phyloP scores from a whole-genome alignment of 345 rosid genomes.

The Salix arbutifolia region DNA sequence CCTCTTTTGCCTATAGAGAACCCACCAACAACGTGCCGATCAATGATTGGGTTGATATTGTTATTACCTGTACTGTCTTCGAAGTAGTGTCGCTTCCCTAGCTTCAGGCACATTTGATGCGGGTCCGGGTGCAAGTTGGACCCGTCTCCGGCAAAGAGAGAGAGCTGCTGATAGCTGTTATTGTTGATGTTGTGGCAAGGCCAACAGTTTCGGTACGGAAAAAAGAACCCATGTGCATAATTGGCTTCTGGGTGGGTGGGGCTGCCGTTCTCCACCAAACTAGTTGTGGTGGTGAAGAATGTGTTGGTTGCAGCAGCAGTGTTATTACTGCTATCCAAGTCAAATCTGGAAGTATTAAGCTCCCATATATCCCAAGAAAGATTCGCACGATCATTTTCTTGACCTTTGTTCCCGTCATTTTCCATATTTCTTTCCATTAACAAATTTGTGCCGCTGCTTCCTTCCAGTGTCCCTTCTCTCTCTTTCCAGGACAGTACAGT shows the following conservation, averaged over 20 bases:
- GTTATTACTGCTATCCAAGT: constrained; percentile 4
- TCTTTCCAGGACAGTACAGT: constrained; percentile 3
- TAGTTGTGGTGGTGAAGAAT: background rate
- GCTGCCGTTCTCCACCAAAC: background rate
- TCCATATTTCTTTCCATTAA: constrained; percentile 24
- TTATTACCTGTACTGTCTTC: constrained; percentile 24
- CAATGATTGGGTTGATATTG: background rate
- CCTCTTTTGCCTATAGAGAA: constrained; percentile 31
- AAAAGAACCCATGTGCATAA: constrained; percentile 12
- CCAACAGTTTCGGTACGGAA: constrained; percentile 8
- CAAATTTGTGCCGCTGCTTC: background rate
- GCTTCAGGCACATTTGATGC: constrained; percentile 48
- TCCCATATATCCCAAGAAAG: constrained; percentile 28
- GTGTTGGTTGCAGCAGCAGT: background rate
- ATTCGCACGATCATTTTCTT: background rate
- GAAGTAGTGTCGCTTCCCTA: constrained; percentile 54
- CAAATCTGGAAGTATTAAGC: constrained; percentile 24
- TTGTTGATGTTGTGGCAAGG: constrained; percentile 1
- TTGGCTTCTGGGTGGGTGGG: constrained; percentile 8
- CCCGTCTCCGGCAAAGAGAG: constrained; percentile 31
- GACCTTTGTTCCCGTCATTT: constrained; percentile 25
- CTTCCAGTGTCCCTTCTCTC: background rate
- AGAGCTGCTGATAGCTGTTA: constrained; percentile 11
- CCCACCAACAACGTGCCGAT: constrained; percentile 1
- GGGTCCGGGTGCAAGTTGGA: constrained; percentile 40